Base-by-base conservation (phyloP, 768 basidiomycete genomes). In the Pulveroboletus sp. region DNA sequence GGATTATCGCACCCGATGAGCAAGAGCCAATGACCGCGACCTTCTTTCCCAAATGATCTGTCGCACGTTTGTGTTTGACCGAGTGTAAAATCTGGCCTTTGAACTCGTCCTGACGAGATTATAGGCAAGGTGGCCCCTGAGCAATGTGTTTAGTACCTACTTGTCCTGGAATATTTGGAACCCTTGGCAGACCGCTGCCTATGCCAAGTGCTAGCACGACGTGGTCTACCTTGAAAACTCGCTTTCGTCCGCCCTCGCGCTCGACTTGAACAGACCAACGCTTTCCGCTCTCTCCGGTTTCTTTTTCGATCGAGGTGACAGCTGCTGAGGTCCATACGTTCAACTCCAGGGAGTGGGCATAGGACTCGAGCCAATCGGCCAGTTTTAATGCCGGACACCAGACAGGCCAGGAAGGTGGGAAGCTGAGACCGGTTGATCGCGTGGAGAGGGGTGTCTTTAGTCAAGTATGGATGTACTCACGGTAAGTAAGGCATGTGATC, bases 1-100 rank as follows among this genome's bases (percentile, higher is more conserved):
- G 48, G 71, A 68, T 69, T 11, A 70, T 41, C 52, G 21, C 50
- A 75, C 77, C 75, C 2, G 80, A 83, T 10, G 83, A 85, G 46
- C 80, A 80, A 12, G 85, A 74, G 2, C 86, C 86, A 5, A 89
- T 68, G 2, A 89, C 79, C 4, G 82, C 72, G 0, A 86, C 84
- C 59, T 82, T 89, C 69, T 88, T 88, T 12, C 84, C 86, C 1
- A 61, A 39, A 56, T 82, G 81, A 36, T 81, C 80, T 10, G 70
- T 65, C 0, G 82, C 82, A n/a, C 63, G 70, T 36, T 75, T 73
- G 63, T 86, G 80, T 26, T 74, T 60, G 6, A 65, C 72, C 0
- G 85, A 85, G 61, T 89, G 87, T 14, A 81, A 55, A 4, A 82
- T 64, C 44, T 78, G 68, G 8, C 87, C 87, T 55, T 81, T 77